Percentiles rank a stretch among this genome's conserved stretches.
Evolutionary conservation across 202 grass and related monocot genomes (phyloP).

Genomic region (Brachypodium distachyon): DNA sequence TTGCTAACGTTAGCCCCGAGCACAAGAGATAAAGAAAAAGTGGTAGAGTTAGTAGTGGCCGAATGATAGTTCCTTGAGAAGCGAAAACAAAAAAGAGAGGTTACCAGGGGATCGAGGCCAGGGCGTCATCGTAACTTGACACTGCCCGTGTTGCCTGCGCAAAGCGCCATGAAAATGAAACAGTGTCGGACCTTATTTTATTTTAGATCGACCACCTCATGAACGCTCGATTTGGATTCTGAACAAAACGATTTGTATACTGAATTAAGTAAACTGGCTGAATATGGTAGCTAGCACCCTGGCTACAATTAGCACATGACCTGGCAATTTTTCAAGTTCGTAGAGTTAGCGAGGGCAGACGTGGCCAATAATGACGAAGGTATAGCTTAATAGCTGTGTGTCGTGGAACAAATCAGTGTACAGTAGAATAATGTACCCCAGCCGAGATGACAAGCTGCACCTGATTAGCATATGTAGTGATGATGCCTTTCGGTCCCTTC

Average conservation of each 20-base stretch:
- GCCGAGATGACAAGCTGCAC: not conserved
- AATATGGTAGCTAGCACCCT: no score
- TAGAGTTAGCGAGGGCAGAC: not conserved
- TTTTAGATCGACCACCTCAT: not conserved
- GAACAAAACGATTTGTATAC: not conserved
- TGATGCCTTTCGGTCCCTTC: not conserved
- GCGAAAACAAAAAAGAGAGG: not conserved
- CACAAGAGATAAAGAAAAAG: conserved; percentile 25
- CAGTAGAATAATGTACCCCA: not conserved
- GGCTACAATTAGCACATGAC: no score
- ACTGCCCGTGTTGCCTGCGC: not conserved
- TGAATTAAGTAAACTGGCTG: no score
- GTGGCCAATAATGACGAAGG: no score
- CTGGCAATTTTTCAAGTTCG: not conserved
- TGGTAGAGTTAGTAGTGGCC: not conserved
- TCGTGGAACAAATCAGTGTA: not conserved
- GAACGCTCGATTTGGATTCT: no score
- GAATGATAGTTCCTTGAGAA: conserved; percentile 43
- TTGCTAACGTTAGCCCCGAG: conserved; percentile 13
- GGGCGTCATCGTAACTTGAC: conserved; percentile 11
- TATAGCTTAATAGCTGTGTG: no score
- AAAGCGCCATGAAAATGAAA: not conserved
- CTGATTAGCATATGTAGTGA: not conserved
- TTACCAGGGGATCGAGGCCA: conserved; percentile 14
- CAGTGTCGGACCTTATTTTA: not conserved